Evolutionary conservation across 176 grass and related monocot genomes (phyloP), one percentile per base, ranked within the genome.

Genomic region (Aegilops tauschii): DNA sequence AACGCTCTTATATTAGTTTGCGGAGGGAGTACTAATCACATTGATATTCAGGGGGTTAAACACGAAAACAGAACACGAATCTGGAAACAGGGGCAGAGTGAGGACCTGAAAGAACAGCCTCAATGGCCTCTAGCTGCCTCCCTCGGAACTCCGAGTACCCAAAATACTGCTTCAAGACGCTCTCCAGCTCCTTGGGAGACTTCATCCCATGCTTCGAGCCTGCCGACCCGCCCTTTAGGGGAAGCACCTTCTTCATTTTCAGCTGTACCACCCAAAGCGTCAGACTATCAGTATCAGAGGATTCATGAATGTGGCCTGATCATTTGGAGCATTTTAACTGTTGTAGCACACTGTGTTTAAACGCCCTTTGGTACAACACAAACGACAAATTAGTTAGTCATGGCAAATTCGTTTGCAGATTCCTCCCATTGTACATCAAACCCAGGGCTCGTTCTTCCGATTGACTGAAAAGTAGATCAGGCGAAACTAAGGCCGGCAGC

Each of bases 91-190:
- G 28, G 63, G 8, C 28, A 52, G 67, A 61, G 56, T 61, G 36
- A 52, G 21, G 45, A 95, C 92, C 96, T 98, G 90, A 92, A 71
- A 98, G 76, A 92, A 94, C 96, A 94, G 93, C 93, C 85, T 92
- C 50, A 82, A 98, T 98, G 78, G 92, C 96, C 34, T 95, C 93
- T 4, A 94, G 86, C 64, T 98, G 93, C 80, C 92, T 95, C 85
- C 96, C 96, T 4, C 93, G 84, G 42, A 95, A 98, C 64, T 79
- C 90, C 31, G 92, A 91, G 64, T 98, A 89, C 20, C 96, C 92
- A 61, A 98, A 98, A 89, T 92, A 89, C 27, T 65, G 79, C 34
- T 89, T 87, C 87, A 98, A 79, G 49, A 98, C 77, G 35, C 82
- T 91, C 65, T 86, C 81, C 49, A 90, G 89, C 10, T 92, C 87